phyloP scores from a whole-genome alignment of 2,329 filamentous ascomycete species.

The Parafenestella ontariensis region DNA sequence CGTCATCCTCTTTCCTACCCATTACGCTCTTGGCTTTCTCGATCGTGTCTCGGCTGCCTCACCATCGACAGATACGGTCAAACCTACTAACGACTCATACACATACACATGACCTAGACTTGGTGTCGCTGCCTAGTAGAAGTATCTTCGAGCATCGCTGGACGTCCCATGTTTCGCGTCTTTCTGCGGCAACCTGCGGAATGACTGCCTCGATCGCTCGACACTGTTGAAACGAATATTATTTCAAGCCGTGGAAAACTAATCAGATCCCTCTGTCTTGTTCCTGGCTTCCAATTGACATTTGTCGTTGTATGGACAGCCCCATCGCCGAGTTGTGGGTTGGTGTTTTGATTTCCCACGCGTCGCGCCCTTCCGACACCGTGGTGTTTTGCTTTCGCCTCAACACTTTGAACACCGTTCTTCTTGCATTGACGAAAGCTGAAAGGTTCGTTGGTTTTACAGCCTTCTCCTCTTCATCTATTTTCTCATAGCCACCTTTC shows the following conservation, averaged over 20 bases:
- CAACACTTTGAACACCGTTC: constrained; percentile 10
- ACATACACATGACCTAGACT: neutral
- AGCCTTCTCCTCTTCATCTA: neutral
- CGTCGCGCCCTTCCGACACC: constrained; percentile 13
- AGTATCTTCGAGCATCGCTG: neutral
- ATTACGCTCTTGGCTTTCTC: constrained; percentile 8
- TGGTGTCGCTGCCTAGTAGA: neutral
- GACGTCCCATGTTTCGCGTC: neutral
- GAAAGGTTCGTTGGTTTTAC: neutral
- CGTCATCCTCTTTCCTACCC: constrained; percentile 8
- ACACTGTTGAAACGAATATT: neutral
- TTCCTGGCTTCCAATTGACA: neutral
- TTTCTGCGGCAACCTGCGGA: neutral
- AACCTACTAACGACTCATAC: neutral
- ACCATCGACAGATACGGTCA: too few species aligned
- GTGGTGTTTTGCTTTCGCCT: constrained; percentile 33
- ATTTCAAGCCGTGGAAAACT: neutral
- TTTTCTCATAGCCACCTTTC: neutral
- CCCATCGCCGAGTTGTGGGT: neutral
- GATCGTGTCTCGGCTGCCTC: too few species aligned
- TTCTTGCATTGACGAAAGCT: neutral
- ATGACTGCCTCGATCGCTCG: neutral
- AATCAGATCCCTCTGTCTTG: neutral
- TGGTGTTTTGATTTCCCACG: constrained; percentile 20
- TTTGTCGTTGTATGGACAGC: neutral